These are phyloP conservation scores for Apophysomyces trapeziformis DNA, from an alignment of 371 early-diverging fungal genomes.

Conservation along the genomic window DNA sequence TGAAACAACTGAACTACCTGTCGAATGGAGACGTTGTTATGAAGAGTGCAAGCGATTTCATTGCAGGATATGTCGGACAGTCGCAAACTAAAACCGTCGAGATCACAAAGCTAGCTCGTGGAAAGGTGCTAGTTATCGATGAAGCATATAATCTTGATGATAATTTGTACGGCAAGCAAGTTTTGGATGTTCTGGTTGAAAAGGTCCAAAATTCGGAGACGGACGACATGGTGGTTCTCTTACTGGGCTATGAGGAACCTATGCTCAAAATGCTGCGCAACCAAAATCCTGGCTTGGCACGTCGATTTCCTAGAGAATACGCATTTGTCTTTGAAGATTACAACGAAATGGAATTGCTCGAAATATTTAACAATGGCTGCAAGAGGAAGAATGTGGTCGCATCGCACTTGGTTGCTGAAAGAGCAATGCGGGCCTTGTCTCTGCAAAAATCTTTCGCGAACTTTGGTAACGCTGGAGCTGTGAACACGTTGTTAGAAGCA, in stretches of 20 bases:
- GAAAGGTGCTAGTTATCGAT: conserved; percentile 3
- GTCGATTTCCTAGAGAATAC: conserved; percentile 1
- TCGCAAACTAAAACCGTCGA: neutral
- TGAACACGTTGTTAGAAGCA: neutral
- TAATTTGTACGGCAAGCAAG: neutral
- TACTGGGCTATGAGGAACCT: neutral
- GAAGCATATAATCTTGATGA: conserved; percentile 1
- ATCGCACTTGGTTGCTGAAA: neutral
- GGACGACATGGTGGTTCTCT: neutral
- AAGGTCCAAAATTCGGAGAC: conserved; percentile 4
- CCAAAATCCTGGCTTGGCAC: neutral
- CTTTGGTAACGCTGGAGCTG: conserved; percentile 1
- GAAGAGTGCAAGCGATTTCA: conserved; percentile 2
- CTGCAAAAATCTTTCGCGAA: neutral
- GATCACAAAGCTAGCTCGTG: neutral
- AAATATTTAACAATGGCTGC: neutral
- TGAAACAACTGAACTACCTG: neutral
- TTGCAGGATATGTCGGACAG: conserved; percentile 5
- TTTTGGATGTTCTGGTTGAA: neutral
- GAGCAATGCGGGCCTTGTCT: conserved; percentile 2
- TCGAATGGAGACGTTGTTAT: conserved; percentile 5
- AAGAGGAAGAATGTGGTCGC: neutral
- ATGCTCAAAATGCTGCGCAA: conserved; percentile 1
- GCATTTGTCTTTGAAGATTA: conserved; percentile 5
- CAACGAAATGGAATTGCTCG: conserved; percentile 1